phyloP scores from a whole-genome alignment of 2,329 filamentous ascomycete genomes.

The Cryphonectria nitschkei region DNA sequence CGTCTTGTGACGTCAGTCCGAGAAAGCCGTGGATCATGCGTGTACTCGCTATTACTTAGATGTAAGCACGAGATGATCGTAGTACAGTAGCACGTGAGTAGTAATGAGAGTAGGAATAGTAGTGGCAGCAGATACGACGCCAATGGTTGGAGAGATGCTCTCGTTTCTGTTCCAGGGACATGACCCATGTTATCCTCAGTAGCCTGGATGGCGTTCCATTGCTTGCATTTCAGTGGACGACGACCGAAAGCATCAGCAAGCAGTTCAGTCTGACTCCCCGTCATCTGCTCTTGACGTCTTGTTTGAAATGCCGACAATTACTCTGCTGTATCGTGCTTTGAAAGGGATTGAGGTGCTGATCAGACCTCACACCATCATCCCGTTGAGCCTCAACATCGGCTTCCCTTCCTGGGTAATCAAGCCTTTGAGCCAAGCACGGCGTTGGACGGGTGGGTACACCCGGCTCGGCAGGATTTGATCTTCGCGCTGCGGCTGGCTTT shows the following conservation, averaged over 20 bases:
- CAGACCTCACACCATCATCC: neutral
- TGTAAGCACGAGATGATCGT: neutral
- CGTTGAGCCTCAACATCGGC: constrained; percentile 1
- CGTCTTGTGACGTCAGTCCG: constrained; percentile 5
- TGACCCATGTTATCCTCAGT: neutral
- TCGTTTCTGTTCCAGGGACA: no score
- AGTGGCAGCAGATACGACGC: neutral
- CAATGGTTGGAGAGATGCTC: neutral
- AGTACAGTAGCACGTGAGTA: neutral
- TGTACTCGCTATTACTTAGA: neutral
- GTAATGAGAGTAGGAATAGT: neutral
- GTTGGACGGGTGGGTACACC: neutral
- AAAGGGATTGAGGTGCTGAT: neutral
- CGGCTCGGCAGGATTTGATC: neutral
- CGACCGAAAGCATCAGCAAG: no score
- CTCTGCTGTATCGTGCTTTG: neutral
- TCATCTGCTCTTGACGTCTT: no score
- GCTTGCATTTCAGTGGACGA: no score
- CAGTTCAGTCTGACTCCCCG: neutral
- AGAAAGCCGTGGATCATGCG: neutral
- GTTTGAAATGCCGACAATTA: neutral
- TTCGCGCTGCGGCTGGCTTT: neutral
- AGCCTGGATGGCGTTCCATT: neutral
- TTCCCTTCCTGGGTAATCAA: constrained; percentile 4
- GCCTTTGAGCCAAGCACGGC: constrained; percentile 4